Conservation (phyloP, 2,329 filamentous ascomycete species). For the Hypomyces perniciosus region DNA sequence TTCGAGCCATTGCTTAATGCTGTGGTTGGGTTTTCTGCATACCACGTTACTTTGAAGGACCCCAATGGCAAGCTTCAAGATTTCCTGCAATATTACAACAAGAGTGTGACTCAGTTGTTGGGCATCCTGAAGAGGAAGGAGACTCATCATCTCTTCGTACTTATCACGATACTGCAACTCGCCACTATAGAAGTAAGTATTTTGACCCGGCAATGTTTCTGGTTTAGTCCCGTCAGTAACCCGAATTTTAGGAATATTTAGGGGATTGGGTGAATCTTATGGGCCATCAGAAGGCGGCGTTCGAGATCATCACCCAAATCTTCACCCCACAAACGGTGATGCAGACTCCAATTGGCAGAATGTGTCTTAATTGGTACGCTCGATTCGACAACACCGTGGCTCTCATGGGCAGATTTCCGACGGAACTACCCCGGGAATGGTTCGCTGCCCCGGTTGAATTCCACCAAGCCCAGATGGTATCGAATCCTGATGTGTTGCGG, state of each 20-base stretch:
- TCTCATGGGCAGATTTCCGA: constrained; percentile 72
- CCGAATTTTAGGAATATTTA: constrained; percentile 68
- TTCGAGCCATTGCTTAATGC: constrained; percentile 80
- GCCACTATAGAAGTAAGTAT: constrained; percentile 79
- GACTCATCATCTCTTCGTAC: constrained; percentile 63
- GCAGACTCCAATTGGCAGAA: constrained; percentile 62
- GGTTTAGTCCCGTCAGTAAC: not conserved
- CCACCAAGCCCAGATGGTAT: constrained; percentile 51
- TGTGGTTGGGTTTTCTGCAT: constrained; percentile 80
- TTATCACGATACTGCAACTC: constrained; percentile 84
- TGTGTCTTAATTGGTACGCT: constrained; percentile 81
- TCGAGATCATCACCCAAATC: constrained; percentile 70
- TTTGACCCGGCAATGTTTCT: constrained; percentile 1
- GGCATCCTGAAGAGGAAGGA: constrained; percentile 64
- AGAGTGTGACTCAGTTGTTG: constrained; percentile 72
- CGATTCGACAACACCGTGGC: constrained; percentile 83
- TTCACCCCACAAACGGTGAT: constrained; percentile 72
- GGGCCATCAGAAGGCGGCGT: constrained; percentile 85
- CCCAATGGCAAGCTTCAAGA: constrained; percentile 68
- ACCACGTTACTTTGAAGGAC: constrained; percentile 69
- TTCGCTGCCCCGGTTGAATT: constrained; percentile 60
- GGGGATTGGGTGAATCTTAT: constrained; percentile 94
- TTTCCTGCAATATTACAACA: constrained; percentile 87
- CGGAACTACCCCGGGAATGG: constrained; percentile 72
- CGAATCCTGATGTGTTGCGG: constrained; percentile 55